Evolutionary conservation across 2,329 filamentous ascomycete species (phyloP), one percentile per base, ranked within the genome.

Genomic region (Apiospora malaysiana): DNA sequence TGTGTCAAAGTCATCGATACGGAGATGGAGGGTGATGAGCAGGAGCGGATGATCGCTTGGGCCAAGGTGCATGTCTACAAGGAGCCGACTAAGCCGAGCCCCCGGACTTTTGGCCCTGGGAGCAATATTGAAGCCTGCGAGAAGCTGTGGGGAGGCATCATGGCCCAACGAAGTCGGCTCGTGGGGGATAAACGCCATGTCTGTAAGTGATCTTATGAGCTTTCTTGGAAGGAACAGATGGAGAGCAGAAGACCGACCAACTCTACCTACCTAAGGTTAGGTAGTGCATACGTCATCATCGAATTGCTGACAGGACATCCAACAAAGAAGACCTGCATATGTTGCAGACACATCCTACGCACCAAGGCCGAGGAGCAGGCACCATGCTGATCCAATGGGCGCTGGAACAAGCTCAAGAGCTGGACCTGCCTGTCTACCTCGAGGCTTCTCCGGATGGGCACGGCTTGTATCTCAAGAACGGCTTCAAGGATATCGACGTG

Each of bases 321-420:
- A 25, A 49, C n/a, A 21, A 23, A 42, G 9, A 72, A 83, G 83
- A 82, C 72, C 77, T 84, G 14, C 76, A 79, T 10, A 72, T 78
- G 43, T 76, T 85, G 5, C 77, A 78, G n/a, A 83, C 82, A n/a
- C 79, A 83, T 69, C 83, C 83, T 0, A 77, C 82, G 16, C 81
- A 83, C 67, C 80, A 83, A 67, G 73, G 79, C 9, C 80, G 81
- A n/a, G 83, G 82, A 1, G 82, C 82, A 1, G 83, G 78, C 2
- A 75, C 76, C 8, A 77, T 82, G 75, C 75, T 85, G 45, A 73
- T 83, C n/a, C 75, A 77, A 70, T 81, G 79, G 78, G 80, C 80
- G 0, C 74, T 82, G 16, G 80, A 83, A 46, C 75, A 82, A 37
- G 80, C 81, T 2, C 78, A 79, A 70, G 75, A 73, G 27, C 76